Base-by-base conservation (phyloP, 1,284 basidiomycete genomes). In the Takashimella tepidaria region DNA sequence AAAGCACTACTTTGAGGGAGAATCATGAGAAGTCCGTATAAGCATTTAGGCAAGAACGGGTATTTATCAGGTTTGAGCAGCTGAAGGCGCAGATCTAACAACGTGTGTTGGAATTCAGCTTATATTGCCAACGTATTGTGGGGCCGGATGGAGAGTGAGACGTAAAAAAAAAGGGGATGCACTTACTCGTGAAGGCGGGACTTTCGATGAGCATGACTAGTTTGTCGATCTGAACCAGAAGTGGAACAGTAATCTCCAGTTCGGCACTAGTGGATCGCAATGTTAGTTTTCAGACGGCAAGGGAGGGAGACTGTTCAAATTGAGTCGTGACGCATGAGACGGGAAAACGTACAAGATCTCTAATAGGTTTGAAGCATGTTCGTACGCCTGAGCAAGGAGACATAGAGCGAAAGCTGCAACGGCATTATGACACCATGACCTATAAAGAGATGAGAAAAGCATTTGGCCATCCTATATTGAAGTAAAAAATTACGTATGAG, bases 401-500 rank as follows among this genome's bases (percentile, higher is more conserved):
- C 96, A 99, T 3, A 99, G 81, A 1, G 92, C 90, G 69, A 99
- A 96, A 0, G 92, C 92, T 0, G 96, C 88, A 22, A 98, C 92
- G 0, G 96, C 89, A 68, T 98, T 98, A 70, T 98, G 96, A 72
- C 92, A 98, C 95, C 96, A 99, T 41, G 92, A 97, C 37, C 91
- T 83, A 70, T 98, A 98, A 19, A 99, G 78, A 0, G 87, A 89
- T 1, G 87, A 88, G 70, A 98, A 99, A 22, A 98, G 76, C 72
- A 75, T 74, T 76, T 97, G 92, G 1, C 93, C 92, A 62, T 98
- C 96, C 84, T 92, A 83, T 12, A 40, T n/a, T 21, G 31, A 8
- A n/a, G n/a, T n/a, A n/a, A n/a, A n/a, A n/a, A n/a, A n/a, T n/a
- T n/a, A n/a, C n/a, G n/a, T n/a, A 47, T 50, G 16, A 47, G 44